phyloP scores from a whole-genome alignment of 2,329 filamentous ascomycete species.

The Fusarium cyanostomum region DNA sequence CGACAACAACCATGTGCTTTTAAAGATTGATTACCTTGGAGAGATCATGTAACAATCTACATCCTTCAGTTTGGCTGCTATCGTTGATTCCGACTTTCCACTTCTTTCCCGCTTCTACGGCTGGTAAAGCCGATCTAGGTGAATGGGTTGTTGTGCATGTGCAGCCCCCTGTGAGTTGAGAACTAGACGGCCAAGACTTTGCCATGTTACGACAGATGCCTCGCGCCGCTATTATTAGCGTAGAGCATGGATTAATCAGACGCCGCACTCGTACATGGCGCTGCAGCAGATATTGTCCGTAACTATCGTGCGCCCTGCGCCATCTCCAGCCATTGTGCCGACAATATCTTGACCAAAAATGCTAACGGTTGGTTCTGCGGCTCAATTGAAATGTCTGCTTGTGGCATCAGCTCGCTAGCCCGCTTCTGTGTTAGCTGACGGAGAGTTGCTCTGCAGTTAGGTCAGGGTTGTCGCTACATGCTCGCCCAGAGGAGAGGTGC shows the following conservation, averaged over 20 bases:
- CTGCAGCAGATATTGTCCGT: constrained; percentile 23
- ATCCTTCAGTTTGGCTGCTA: background rate
- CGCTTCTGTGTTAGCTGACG: background rate
- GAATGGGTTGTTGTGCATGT: background rate
- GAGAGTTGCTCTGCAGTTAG: constrained; percentile 5
- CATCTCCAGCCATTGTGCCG: constrained; percentile 6
- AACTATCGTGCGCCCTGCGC: background rate
- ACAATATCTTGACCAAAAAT: background rate
- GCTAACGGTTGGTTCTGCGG: background rate
- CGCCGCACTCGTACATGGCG: constrained; percentile 28
- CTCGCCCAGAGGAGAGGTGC: background rate
- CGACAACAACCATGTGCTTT: no score
- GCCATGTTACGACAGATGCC: constrained; percentile 6
- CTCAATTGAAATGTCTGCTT: background rate
- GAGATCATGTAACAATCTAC: background rate
- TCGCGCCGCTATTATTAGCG: constrained; percentile 26
- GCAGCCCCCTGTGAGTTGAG: constrained; percentile 1
- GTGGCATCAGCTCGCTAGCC: constrained; percentile 20
- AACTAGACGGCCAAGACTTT: background rate
- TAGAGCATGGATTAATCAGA: constrained; percentile 5
- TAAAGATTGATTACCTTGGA: no score
- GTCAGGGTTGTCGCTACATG: constrained; percentile 20
- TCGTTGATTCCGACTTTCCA: background rate
- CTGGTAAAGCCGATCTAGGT: background rate
- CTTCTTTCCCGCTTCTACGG: background rate